Evolutionary conservation across 2,329 filamentous ascomycete genomes (phyloP).

Genomic region (Microsporum ferrugineum): DNA sequence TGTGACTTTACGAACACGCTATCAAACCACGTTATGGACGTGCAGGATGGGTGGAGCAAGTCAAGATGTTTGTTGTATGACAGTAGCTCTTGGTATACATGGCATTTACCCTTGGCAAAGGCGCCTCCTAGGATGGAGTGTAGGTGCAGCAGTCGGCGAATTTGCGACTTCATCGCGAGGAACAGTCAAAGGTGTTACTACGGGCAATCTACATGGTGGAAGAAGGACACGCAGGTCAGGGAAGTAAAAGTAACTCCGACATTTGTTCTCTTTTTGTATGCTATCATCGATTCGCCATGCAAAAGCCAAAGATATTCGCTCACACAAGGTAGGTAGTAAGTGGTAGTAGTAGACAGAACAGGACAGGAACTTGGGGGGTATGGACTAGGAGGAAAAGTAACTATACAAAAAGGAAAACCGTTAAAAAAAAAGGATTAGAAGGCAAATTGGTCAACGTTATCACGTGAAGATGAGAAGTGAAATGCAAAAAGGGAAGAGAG

Average conservation of each 20-base stretch:
- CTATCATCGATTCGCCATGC: constrained; percentile 3
- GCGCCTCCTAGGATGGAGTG: neutral
- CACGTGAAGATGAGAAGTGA: neutral
- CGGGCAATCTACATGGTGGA: neutral
- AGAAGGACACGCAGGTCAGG: neutral
- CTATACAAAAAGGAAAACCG: neutral
- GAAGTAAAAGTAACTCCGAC: neutral
- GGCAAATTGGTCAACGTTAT: neutral
- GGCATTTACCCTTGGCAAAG: neutral
- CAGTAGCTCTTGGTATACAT: neutral
- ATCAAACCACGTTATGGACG: neutral
- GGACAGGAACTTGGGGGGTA: neutral
- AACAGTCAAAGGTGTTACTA: neutral
- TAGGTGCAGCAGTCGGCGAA: neutral
- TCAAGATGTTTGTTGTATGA: neutral
- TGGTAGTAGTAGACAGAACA: neutral
- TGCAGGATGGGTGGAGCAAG: neutral
- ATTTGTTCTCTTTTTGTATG: neutral
- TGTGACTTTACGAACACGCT: neutral
- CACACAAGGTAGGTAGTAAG: neutral
- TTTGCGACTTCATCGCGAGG: neutral
- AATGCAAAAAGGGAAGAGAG: neutral
- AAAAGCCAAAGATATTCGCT: neutral
- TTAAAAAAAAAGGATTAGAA: neutral
- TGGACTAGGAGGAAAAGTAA: constrained; percentile 6